Base-by-base conservation (phyloP, 1,139 yeast genomes). In the Sugiyamaella castrensis region DNA sequence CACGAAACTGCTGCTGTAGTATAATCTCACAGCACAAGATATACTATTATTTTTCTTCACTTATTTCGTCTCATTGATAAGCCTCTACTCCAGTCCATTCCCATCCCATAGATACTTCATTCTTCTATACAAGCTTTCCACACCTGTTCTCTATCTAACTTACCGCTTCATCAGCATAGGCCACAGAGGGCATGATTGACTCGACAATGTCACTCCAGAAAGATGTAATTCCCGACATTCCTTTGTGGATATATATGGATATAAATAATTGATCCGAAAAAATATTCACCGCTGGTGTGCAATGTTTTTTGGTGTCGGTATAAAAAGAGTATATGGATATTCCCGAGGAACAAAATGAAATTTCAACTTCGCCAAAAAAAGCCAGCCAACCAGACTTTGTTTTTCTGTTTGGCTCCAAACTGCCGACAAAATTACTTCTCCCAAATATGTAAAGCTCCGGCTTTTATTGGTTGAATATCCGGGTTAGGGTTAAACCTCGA, bases 161-260 rank as follows among this genome's bases (percentile, higher is more conserved):
- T 43, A 43, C 47, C 32, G 77, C 83, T 68, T 81, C 91, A 68
- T 87, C 96, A 65, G 96, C 96, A 73, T 78, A 81, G 52, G 95
- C 96, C 48, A 76, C 76, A 60, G 87, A 79, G 68, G 96, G 96
- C 62, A 82, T 72, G 58, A 87, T 77, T 58, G 87, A 77, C 70
- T 88, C 96, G 73, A 86, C 84, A 67, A 89, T 74, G 71, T 87
- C 95, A 52, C 64, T 63, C 67, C 69, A 67, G 54, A 69, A 61
- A 56, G 75, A 69, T 56, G 77, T 78, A 66, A 87, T 76, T 61
- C 83, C 76, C 50, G 81, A 72, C 84, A 79, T 79, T 54, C 49
- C 62, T 46, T 33, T 50, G 51, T 40, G 30, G 31, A 42, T 36
- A n/a, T 29, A 29, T 35, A n/a, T n/a, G n/a, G n/a, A n/a, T 36